Evolutionary conservation across 2,329 filamentous ascomycete genomes (phyloP), one percentile per base, ranked within the genome.

Genomic region (Periconia digitata): DNA sequence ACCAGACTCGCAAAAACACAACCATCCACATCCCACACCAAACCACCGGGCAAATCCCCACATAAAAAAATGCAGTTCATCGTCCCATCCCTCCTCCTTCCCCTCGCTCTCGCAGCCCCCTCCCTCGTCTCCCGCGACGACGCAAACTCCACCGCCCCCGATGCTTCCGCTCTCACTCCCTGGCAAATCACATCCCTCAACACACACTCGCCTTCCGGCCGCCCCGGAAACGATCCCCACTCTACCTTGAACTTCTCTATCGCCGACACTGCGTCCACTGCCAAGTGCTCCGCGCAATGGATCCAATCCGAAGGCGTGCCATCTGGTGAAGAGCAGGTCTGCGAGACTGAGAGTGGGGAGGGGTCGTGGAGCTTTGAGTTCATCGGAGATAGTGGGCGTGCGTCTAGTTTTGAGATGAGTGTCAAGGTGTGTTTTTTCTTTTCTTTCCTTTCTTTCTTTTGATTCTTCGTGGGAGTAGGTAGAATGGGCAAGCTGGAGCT

Each of bases 171-270:
- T 23, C 35, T 49, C 4, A 38, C 49, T 21, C 47, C 47, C 18
- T 53, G 43, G 43, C 23, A 53, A 32, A 44, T 53, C 37, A 39
- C 15, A 3, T 34, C 18, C 16, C 49, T 54, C 13, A 40, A 39
- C 18, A 54, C 51, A 15, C 51, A 54, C 43, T 49, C 51, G 10
- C 48, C 51, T 2, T 51, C 48, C 13, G 51, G 51, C 34, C 48
- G 49, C 15, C 51, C 49, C 15, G 51, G 51, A 2, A 54, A 54
- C 37, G 36, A 46, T 17, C 51, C 46, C 16, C 36, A 54, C 32
- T 42, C 32, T 10, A 47, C 44, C 15, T 40, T 54, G 16, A 51
- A 49, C 22, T 15, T 40, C 17, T 49, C 52, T 6, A 54, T 54
- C 37, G 4, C 39, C 2, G 52, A 51, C 24, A 40, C 47, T 27